A percentile compares a stretch with the other conserved stretches of the same genome.
These are phyloP conservation scores for Rhodocollybia butyracea DNA, from an alignment of 768 basidiomycete genomes.

Conservation along the genomic window DNA sequence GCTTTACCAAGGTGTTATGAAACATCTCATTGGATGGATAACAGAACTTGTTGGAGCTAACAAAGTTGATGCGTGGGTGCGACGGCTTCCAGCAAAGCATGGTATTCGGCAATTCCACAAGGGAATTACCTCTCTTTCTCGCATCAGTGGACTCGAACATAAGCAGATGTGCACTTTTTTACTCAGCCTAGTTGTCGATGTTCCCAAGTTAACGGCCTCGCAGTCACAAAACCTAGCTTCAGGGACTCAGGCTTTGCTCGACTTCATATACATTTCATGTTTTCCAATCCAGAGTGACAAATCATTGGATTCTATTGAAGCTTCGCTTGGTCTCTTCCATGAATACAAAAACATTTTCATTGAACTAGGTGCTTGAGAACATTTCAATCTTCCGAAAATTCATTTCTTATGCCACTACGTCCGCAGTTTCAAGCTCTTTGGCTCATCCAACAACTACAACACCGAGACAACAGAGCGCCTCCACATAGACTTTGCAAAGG, in stretches of 20 bases:
- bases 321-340: conserved; percentile 27
- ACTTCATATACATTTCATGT: conserved; percentile 32
- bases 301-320: conserved; percentile 19
- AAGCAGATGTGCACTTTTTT: conserved; percentile 21
- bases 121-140: conserved; percentile 25
- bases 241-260: conserved; percentile 23
- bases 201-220: conserved; percentile 5
- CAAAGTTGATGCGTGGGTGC: conserved; percentile 26
- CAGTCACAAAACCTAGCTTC: conserved; percentile 8
- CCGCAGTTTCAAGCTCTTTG: conserved; percentile 16
- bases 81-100: conserved; percentile 24
- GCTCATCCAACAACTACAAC: conserved; percentile 23
- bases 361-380: conserved; percentile 19
- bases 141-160: conserved; percentile 24
- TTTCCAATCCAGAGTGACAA: conserved; percentile 21
- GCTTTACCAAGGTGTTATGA: conserved; percentile 22
- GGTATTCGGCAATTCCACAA: conserved; percentile 23
- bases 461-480: conserved; percentile 24
- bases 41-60: conserved; percentile 10
- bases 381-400: conserved; percentile 27
- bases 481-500: no score
- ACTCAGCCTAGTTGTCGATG: conserved; percentile 18
- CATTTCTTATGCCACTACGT: conserved; percentile 20
- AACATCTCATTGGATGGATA: conserved; percentile 22
- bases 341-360: conserved; percentile 27